Evolutionary conservation across 2,329 filamentous ascomycete species (phyloP).

Genomic region (Lachnellula occidentalis): DNA sequence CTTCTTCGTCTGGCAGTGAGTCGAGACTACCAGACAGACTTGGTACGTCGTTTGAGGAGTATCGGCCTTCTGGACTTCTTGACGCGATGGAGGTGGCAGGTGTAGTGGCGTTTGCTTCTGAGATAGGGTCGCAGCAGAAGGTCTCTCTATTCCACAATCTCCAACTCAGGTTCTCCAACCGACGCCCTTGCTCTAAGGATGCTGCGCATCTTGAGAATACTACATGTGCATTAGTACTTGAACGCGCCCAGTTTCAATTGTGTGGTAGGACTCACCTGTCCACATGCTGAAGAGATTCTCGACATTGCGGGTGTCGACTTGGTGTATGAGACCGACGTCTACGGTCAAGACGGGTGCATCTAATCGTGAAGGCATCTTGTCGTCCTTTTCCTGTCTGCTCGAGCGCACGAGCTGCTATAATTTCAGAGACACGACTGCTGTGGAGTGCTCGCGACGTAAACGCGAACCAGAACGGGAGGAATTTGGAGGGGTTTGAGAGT

Average conservation of each 20-base stretch:
- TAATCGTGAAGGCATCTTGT: slow-evolving; percentile 73
- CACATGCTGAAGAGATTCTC: slow-evolving; percentile 96
- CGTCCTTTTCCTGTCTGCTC: slow-evolving; percentile 17
- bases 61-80: slow-evolving; percentile 28
- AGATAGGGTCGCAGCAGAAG: slow-evolving; percentile 71
- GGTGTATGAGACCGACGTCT: slow-evolving; percentile 86
- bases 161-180: slow-evolving; percentile 95
- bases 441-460: slow-evolving; percentile 23
- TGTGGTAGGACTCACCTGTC: slow-evolving; percentile 63
- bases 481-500: background rate
- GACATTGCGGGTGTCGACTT: slow-evolving; percentile 87
- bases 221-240: slow-evolving; percentile 33
- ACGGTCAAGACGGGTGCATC: slow-evolving; percentile 84
- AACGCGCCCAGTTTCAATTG: background rate
- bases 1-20: slow-evolving; percentile 65
- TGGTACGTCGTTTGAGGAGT: slow-evolving; percentile 54
- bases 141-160: slow-evolving; percentile 91
- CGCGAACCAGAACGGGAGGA: background rate
- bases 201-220: slow-evolving; percentile 94
- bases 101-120: slow-evolving; percentile 43
- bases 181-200: slow-evolving; percentile 85
- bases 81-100: slow-evolving; percentile 34
- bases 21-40: slow-evolving; percentile 74
- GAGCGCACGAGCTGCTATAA: slow-evolving; percentile 26
- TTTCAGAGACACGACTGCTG: slow-evolving; percentile 25